Evolutionary conservation across 257 asterid genomes (phyloP).

Genomic region (Paraleonurus japonicus): DNA sequence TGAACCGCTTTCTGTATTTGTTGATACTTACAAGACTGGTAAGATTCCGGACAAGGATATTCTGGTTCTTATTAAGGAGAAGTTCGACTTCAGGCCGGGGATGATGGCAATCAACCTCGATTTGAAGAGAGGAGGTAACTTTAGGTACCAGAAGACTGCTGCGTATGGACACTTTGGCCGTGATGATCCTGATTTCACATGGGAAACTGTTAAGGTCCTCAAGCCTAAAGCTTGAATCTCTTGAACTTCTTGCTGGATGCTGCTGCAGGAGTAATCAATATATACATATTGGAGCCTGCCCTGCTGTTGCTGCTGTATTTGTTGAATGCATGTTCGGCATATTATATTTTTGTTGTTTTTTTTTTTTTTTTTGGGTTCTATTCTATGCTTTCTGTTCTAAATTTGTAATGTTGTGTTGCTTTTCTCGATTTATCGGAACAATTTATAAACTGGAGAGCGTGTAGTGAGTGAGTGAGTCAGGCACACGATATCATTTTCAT

Average conservation of each 20-base stretch:
- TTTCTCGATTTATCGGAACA: background rate
- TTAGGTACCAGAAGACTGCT: conserved; percentile 76
- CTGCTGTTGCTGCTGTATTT: conserved; percentile 22
- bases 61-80: conserved; percentile 55
- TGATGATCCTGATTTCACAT: conserved; percentile 65
- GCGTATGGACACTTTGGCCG: conserved; percentile 77
- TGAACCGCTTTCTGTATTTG: conserved; percentile 67
- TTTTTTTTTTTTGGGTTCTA: background rate
- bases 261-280: conserved; percentile 17
- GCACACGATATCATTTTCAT: background rate
- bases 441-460: background rate
- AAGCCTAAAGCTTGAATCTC: conserved; percentile 53
- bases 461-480: background rate
- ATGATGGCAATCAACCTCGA: conserved; percentile 71
- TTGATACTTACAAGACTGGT: conserved; percentile 64
- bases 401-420: background rate
- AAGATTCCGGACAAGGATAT: conserved; percentile 65
- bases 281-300: conserved; percentile 14
- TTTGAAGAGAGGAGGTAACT: conserved; percentile 65
- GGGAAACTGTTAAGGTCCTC: conserved; percentile 70
- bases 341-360: background rate
- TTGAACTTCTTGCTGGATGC: background rate
- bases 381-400: background rate
- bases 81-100: conserved; percentile 74
- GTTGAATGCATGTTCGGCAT: conserved; percentile 1